Evolutionary conservation across 805 yeast species (phyloP), one percentile per base, ranked within the genome.

Genomic region (Saturnispora dispora): DNA sequence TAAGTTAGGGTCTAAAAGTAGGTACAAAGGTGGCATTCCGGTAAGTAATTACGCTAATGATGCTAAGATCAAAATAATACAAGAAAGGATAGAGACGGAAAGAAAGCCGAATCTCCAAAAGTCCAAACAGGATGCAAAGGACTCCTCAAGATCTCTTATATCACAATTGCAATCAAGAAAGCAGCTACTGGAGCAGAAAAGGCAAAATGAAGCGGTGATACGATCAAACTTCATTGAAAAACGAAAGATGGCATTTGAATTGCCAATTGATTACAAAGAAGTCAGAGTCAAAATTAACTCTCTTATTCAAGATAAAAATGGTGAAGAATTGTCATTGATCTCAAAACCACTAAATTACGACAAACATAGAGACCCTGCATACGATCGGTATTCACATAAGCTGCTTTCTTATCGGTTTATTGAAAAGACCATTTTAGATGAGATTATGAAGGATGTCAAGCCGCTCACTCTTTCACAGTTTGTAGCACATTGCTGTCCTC

Each of bases 401-500:
- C 59, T 68, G 52, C 52, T 81, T 1, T 57, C 65, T 0, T 71
- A 71, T 52, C 64, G 86, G 45, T 83, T 80, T 57, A 58, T 83
- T 1, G 63, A 72, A 0, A 42, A 56, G 8, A 62, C 58, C 0
- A 60, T 59, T 0, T 53, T 86, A 3, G 61, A 66, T 1, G 42
- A 54, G 4, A 59, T 75, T 3, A 57, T 88, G 7, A 56, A 63
- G 13, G 77, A 76, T 15, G 75, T 77, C 53, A 80, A 82, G 56
- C 62, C 83, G 0, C 65, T 86, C 45, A 69, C 85, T 40, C 63
- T 87, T 2, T 75, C 76, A 9, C 79, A 81, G 56, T 63, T 85
- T 2, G 79, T 57, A 83, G 88, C 1, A 80, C 82, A 55, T 80
- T 89, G 1, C 57, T 28, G 63, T 28, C 83, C 93, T 2, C 93